A percentile compares a stretch with the other conserved stretches of the same genome.
These are phyloP conservation scores for Euclidium syriacum DNA, from an alignment of 345 rosid genomes.

Conservation along the genomic window DNA sequence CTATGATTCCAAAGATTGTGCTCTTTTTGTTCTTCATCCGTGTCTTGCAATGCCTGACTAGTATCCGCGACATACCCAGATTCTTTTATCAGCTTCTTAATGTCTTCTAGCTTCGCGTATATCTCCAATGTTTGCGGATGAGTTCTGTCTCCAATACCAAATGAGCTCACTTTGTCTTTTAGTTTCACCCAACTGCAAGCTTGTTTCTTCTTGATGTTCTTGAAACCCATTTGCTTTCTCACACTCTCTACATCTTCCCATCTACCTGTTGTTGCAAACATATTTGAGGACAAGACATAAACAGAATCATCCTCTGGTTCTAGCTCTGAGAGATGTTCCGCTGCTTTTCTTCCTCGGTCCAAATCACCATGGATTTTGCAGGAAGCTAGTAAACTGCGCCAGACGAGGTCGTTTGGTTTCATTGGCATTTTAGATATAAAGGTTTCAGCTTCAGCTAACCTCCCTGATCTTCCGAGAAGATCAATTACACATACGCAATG, in stretches of 20 bases:
- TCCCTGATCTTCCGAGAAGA: conserved; percentile 86
- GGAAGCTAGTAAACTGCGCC: conserved; percentile 83
- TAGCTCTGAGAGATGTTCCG: conserved; percentile 47
- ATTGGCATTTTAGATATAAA: conserved; percentile 69
- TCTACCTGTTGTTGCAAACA: conserved; percentile 77
- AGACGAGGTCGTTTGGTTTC: conserved; percentile 55
- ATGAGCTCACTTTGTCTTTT: conserved; percentile 50
- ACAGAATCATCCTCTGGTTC: conserved; percentile 79
- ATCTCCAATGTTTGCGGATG: conserved; percentile 56
- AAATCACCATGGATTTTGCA: conserved; percentile 69
- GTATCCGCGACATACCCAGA: conserved; percentile 80
- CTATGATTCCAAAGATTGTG: conserved; percentile 88
- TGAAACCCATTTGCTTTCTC: conserved; percentile 67
- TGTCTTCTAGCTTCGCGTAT: conserved; percentile 64
- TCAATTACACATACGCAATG: conserved; percentile 87
- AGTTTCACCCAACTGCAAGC: conserved; percentile 94
- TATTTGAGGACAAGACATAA: conserved; percentile 74
- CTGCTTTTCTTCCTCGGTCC: conserved; percentile 75
- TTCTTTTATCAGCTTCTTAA: conserved; percentile 69
- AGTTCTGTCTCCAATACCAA: conserved; percentile 71
- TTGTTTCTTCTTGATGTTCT: conserved; percentile 68
- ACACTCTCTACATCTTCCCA: conserved; percentile 72
- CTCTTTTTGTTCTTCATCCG: conserved; percentile 91
- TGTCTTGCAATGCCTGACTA: conserved; percentile 74
- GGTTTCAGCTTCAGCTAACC: conserved; percentile 59